Percentiles rank a stretch among this genome's conserved stretches.
Conservation (phyloP, 1,139 yeast genomes). For the Pichia sp. region DNA sequence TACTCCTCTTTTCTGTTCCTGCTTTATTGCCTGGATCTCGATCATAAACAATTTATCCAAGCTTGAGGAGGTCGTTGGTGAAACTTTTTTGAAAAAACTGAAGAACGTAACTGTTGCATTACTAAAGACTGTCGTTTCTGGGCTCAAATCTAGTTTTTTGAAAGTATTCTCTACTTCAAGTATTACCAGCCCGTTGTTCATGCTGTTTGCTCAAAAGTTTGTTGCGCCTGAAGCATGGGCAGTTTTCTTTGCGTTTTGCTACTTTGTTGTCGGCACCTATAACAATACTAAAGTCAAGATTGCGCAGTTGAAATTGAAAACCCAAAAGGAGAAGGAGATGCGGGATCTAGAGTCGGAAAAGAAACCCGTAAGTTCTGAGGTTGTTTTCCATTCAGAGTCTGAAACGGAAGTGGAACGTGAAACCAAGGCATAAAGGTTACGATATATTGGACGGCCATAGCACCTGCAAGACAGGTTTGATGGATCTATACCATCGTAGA, state of each 20-base stretch:
- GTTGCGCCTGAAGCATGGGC: constrained; percentile 77
- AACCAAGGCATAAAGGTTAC: too few relatives aligned
- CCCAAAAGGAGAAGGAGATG: background rate
- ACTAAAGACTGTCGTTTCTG: constrained; percentile 13
- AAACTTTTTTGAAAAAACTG: background rate
- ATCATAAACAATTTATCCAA: constrained; percentile 27
- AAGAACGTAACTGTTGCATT: background rate
- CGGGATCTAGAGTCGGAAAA: background rate
- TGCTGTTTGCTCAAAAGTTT: constrained; percentile 67
- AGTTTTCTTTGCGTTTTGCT: constrained; percentile 68
- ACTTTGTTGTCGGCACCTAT: constrained; percentile 66
- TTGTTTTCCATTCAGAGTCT: background rate
- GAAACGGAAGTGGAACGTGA: background rate
- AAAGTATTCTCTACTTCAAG: constrained; percentile 58
- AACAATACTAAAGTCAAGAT: constrained; percentile 46
- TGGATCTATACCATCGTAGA: too few relatives aligned
- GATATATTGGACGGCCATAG: too few relatives aligned
- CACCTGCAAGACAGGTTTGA: too few relatives aligned
- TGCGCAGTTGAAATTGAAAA: constrained; percentile 8
- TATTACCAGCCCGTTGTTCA: constrained; percentile 52
- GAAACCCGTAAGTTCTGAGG: background rate
- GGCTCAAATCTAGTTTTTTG: constrained; percentile 44
- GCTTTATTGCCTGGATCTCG: constrained; percentile 50
- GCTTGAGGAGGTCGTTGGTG: background rate
- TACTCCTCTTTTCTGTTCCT: constrained; percentile 53